These are phyloP conservation scores for Ophiocordyceps robertsii DNA, from an alignment of 2,329 filamentous ascomycete species.

Conservation along the genomic window DNA sequence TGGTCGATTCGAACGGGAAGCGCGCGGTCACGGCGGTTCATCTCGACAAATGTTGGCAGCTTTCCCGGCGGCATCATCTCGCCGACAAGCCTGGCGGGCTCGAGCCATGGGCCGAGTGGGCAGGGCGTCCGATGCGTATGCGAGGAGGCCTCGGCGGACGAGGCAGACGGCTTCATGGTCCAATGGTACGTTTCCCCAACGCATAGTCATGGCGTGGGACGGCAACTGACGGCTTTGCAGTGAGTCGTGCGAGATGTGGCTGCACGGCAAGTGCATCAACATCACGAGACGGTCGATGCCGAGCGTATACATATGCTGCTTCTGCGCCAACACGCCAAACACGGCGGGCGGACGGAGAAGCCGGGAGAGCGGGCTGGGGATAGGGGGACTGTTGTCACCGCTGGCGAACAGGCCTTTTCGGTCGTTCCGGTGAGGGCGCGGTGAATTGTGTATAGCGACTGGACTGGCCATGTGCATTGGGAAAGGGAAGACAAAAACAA, in stretches of 20 bases:
- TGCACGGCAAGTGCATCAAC: constrained; percentile 50
- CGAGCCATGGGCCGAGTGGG: constrained; percentile 26
- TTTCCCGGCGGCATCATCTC: constrained; percentile 30
- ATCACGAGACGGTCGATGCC: constrained; percentile 43
- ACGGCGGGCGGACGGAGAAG: constrained; percentile 31
- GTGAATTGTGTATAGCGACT: too few species aligned
- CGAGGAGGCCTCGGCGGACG: constrained; percentile 27
- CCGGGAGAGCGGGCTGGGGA: constrained; percentile 26
- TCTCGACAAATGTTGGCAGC: constrained; percentile 16
- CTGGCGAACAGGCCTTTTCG: constrained; percentile 28
- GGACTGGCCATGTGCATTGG: too few species aligned
- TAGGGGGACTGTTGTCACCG: constrained; percentile 19
- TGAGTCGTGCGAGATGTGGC: constrained; percentile 51
- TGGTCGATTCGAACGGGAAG: constrained; percentile 18
- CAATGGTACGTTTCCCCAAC: constrained; percentile 39
- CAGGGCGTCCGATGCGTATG: constrained; percentile 45
- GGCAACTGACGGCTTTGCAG: constrained; percentile 19
- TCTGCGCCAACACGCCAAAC: constrained; percentile 47
- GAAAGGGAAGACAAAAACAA: too few species aligned
- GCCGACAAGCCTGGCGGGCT: constrained; percentile 36
- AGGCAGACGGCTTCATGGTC: constrained; percentile 42
- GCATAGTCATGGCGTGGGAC: background rate
- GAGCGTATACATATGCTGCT: constrained; percentile 49
- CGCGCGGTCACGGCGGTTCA: constrained; percentile 20
- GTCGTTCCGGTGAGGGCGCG: constrained; percentile 22